Evolutionary conservation across 139 green algal species (phyloP).

Genomic region (Gonium pectorale): DNA sequence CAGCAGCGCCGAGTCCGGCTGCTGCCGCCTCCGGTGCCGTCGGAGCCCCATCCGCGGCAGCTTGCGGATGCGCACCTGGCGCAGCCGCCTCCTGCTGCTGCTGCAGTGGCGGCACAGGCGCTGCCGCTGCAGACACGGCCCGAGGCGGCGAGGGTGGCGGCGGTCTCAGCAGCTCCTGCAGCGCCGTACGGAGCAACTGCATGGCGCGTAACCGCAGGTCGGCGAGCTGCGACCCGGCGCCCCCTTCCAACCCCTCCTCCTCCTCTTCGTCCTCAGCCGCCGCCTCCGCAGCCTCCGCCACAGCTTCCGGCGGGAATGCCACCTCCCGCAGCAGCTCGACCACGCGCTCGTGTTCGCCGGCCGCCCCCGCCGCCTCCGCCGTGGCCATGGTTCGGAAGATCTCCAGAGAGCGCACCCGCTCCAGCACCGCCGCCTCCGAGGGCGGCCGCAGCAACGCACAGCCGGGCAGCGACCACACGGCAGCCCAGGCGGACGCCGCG

Average conservation of each 20-base stretch:
- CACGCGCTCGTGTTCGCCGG: not conserved
- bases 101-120: no score
- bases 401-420: not conserved
- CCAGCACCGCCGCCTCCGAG: not conserved
- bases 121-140: not conserved
- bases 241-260: not conserved
- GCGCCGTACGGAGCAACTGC: slow-evolving; percentile 4
- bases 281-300: not conserved
- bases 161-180: not conserved
- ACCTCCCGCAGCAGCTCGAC: not conserved
- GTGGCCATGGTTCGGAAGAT: slow-evolving; percentile 36
- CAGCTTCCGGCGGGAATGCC: not conserved
- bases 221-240: not conserved
- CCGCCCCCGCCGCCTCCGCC: slow-evolving; percentile 16
- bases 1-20: not conserved
- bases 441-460: not conserved
- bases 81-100: not conserved
- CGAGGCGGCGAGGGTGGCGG: not conserved
- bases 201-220: slow-evolving; percentile 8
- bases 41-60: not conserved
- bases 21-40: not conserved
- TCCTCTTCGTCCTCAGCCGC: not conserved
- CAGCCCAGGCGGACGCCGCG: not conserved
- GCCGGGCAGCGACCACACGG: not conserved
- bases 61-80: no score